These are phyloP conservation scores for Rhizomucor miehei DNA, from an alignment of 371 early-diverging fungal genomes.

Conservation along the genomic window DNA sequence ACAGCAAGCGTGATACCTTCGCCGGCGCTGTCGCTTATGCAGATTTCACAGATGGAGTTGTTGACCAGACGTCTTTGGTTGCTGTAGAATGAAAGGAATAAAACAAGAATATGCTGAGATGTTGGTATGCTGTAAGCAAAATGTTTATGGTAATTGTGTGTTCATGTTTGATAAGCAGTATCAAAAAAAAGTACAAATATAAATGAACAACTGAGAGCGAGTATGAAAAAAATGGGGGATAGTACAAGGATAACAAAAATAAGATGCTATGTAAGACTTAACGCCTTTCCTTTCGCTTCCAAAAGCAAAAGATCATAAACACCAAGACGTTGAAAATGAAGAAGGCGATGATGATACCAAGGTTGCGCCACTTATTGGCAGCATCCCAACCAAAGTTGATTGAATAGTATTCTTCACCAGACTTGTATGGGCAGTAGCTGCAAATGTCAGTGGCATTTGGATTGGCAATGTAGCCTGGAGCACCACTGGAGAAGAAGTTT, in stretches of 20 bases:
- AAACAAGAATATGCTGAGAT: too few species aligned
- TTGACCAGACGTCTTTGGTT: too few species aligned
- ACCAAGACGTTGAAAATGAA: constrained; percentile 46
- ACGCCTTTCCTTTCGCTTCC: constrained; percentile 24
- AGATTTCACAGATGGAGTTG: too few species aligned
- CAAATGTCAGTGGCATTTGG: constrained; percentile 50
- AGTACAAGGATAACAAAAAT: not conserved
- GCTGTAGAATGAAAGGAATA: too few species aligned
- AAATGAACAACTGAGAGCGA: too few species aligned
- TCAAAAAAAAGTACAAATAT: too few species aligned
- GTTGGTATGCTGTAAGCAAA: too few species aligned
- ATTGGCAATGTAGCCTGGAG: constrained; percentile 57
- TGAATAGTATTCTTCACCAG: constrained; percentile 60
- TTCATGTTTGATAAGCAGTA: too few species aligned
- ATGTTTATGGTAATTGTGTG: too few species aligned
- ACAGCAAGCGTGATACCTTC: too few species aligned
- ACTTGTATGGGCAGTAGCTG: constrained; percentile 61
- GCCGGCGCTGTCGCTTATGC: too few species aligned
- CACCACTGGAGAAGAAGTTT: constrained; percentile 46
- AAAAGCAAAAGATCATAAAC: constrained; percentile 27
- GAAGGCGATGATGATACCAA: constrained; percentile 56
- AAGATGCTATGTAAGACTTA: constrained; percentile 6
- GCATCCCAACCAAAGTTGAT: constrained; percentile 55
- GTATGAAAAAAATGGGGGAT: too few species aligned
- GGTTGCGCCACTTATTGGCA: constrained; percentile 64